Evolutionary conservation across 2,329 filamentous ascomycete species (phyloP).

Genomic region (Paecilomyces niveus): DNA sequence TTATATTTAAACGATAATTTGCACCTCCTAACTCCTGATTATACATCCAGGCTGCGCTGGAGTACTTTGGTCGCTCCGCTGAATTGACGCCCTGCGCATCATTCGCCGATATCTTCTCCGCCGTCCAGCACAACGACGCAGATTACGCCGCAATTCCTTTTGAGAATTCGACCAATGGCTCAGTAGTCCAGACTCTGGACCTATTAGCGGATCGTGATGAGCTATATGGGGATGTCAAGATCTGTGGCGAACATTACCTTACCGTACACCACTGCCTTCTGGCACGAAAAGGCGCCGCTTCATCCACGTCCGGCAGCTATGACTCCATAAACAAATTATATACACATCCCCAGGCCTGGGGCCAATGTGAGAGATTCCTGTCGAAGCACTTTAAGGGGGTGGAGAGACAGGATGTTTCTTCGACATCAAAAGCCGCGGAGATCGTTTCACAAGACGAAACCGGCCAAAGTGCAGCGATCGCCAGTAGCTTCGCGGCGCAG

Average conservation of each 20-base stretch:
- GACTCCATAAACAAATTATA: slow-evolving; percentile 67
- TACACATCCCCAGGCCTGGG: slow-evolving; percentile 92
- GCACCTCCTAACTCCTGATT: background rate
- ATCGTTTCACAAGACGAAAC: slow-evolving; percentile 54
- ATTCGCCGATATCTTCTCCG: slow-evolving; percentile 64
- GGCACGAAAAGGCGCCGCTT: slow-evolving; percentile 30
- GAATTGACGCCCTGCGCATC: slow-evolving; percentile 27
- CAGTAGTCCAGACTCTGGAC: slow-evolving; percentile 84
- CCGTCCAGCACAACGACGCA: slow-evolving; percentile 60
- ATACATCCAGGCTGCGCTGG: slow-evolving; percentile 44
- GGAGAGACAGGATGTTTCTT: slow-evolving; percentile 77
- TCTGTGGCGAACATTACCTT: slow-evolving; percentile 80
- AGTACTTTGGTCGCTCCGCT: slow-evolving; percentile 37
- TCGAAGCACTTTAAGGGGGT: slow-evolving; percentile 60
- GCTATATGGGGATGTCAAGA: slow-evolving; percentile 60
- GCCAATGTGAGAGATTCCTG: slow-evolving; percentile 77
- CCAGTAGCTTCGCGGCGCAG: slow-evolving; percentile 65
- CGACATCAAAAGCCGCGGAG: slow-evolving; percentile 78
- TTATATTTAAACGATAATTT: background rate
- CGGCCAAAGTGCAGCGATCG: slow-evolving; percentile 67
- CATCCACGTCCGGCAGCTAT: slow-evolving; percentile 28
- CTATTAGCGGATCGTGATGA: slow-evolving; percentile 69
- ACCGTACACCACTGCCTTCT: slow-evolving; percentile 84
- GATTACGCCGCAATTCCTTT: slow-evolving; percentile 80
- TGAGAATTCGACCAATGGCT: slow-evolving; percentile 93